Evolutionary conservation across 2,329 filamentous ascomycete species (phyloP).

Genomic region (Ophiostoma montium): DNA sequence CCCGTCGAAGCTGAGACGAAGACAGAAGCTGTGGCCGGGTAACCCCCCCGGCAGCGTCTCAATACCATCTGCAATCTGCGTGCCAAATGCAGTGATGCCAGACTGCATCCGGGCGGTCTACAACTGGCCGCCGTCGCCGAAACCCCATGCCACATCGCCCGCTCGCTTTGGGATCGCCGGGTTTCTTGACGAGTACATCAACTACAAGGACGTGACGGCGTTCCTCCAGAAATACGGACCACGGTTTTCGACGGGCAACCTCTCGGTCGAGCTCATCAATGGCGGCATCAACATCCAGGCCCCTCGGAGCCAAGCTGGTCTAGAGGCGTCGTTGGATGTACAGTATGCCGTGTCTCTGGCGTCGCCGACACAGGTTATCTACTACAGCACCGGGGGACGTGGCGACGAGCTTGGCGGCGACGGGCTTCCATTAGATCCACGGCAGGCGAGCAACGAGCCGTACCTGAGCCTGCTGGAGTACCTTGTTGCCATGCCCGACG

Average conservation of each 20-base stretch:
- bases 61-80: constrained; percentile 14
- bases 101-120: constrained; percentile 31
- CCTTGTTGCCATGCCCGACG: constrained; percentile 29
- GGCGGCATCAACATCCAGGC: constrained; percentile 30
- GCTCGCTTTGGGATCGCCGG: constrained; percentile 32
- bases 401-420: constrained; percentile 26
- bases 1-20: not conserved
- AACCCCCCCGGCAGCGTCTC: not conserved
- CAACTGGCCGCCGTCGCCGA: constrained; percentile 21
- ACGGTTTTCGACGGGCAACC: constrained; percentile 10
- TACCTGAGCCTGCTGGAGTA: constrained; percentile 40
- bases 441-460: constrained; percentile 34
- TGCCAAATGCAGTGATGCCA: constrained; percentile 20
- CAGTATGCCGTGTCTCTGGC: constrained; percentile 33
- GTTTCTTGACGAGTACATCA: constrained; percentile 34
- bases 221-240: constrained; percentile 18
- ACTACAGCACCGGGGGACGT: constrained; percentile 31
- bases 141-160: constrained; percentile 16
- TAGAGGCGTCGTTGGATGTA: constrained; percentile 34
- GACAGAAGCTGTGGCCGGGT: not conserved
- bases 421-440: constrained; percentile 18
- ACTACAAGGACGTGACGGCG: constrained; percentile 25
- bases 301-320: constrained; percentile 20
- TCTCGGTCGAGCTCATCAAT: constrained; percentile 27
- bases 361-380: constrained; percentile 30